A percentile compares a stretch with the other conserved stretches of the same genome.
Conservation (phyloP, 257 asterid genomes). For the Solanum sitiens region DNA sequence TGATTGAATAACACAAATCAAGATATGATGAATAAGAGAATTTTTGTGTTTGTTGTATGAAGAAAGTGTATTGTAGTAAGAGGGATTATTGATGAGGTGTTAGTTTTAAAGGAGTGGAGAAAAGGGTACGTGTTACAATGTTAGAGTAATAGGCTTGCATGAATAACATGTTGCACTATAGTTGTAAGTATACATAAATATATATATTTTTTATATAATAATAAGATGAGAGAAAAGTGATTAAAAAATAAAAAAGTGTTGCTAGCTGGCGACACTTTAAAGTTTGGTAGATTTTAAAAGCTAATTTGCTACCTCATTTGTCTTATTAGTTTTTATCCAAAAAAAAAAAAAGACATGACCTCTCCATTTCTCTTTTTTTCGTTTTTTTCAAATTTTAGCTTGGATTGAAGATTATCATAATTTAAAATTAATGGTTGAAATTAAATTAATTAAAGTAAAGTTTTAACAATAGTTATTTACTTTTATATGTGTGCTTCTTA, state of each 20-base stretch:
- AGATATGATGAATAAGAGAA: background rate
- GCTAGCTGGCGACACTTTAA: background rate
- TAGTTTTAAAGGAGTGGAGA: background rate
- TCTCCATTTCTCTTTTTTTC: too few species aligned
- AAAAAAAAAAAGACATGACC: too few species aligned
- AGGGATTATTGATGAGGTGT: background rate
- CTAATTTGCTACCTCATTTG: background rate
- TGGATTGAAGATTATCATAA: too few species aligned
- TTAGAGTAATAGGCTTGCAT: background rate
- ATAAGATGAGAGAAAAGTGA: background rate
- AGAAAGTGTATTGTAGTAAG: background rate
- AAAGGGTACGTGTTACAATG: conserved; percentile 3
- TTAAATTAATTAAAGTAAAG: too few species aligned
- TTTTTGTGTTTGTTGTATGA: background rate
- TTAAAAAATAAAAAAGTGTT: background rate
- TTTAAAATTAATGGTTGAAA: too few species aligned
- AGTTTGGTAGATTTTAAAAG: background rate
- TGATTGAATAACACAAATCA: too few species aligned
- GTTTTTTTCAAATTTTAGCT: too few species aligned
- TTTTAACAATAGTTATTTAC: too few species aligned
- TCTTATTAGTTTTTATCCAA: background rate
- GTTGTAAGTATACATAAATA: background rate
- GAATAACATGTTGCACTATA: conserved; percentile 2
- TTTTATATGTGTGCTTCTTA: too few species aligned
- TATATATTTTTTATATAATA: background rate